phyloP scores from a whole-genome alignment of 805 yeast species.

The Candida golubevii region DNA sequence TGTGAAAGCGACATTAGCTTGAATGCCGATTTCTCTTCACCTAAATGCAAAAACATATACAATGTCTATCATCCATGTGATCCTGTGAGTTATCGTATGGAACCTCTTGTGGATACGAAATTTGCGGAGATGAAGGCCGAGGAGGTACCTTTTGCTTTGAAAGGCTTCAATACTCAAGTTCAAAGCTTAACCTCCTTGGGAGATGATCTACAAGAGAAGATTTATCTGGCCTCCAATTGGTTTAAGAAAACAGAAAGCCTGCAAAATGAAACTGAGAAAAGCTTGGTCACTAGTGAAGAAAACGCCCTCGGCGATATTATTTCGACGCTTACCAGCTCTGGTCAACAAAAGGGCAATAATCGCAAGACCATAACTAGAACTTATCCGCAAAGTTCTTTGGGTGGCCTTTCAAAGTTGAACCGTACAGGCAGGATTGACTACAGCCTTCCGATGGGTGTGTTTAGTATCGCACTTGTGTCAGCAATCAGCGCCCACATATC shows the following conservation, averaged over 20 bases:
- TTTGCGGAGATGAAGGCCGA: slow-evolving; percentile 52
- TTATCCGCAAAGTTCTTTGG: slow-evolving; percentile 26
- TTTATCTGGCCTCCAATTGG: slow-evolving; percentile 38
- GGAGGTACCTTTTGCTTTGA: slow-evolving; percentile 50
- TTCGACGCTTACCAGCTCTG: slow-evolving; percentile 20
- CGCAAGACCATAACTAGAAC: slow-evolving; percentile 23
- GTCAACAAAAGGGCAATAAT: slow-evolving; percentile 16
- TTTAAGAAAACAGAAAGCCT: slow-evolving; percentile 7
- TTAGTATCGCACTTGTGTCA: slow-evolving; percentile 74
- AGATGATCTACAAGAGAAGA: slow-evolving; percentile 33
- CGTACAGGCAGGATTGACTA: slow-evolving; percentile 79
- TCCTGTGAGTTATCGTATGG: slow-evolving; percentile 85
- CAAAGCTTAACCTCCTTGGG: slow-evolving; percentile 39
- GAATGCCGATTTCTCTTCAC: slow-evolving; percentile 31
- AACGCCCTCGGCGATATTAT: slow-evolving; percentile 41
- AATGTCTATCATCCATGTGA: slow-evolving; percentile 89
- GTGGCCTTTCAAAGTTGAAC: slow-evolving; percentile 48
- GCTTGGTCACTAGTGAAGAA: slow-evolving; percentile 19
- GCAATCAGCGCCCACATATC: slow-evolving; percentile 86
- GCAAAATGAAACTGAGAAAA: slow-evolving; percentile 3
- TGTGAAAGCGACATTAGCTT: slow-evolving; percentile 8
- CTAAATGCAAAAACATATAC: slow-evolving; percentile 63
- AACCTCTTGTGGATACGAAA: slow-evolving; percentile 63
- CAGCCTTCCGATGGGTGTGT: slow-evolving; percentile 67
- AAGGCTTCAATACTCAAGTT: slow-evolving; percentile 48